Evolutionary conservation across 192 early-diverging fungal species (phyloP), one percentile per base, ranked within the genome.

Genomic region (Entophlyctis luteolus): DNA sequence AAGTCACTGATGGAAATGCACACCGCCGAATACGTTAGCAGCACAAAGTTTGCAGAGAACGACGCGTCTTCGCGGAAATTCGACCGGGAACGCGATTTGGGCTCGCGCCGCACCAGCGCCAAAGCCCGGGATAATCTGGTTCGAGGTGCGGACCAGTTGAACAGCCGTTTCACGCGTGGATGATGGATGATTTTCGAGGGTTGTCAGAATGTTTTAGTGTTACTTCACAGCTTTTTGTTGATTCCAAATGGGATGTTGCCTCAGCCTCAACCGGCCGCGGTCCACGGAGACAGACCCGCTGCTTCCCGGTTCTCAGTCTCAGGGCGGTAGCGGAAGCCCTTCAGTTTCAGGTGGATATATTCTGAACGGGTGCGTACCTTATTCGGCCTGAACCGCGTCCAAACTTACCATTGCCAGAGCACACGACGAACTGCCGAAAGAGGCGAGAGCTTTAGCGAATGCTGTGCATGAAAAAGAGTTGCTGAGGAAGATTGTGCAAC

Each of bases 401-500:
- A 52, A 23, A 52, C 49, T 25, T 8, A 52, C 49, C 49, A 12
- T 52, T 23, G 6, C 6, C 8, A 8, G 6, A 52, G 22, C 25
- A 23, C 10, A 52, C 23, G 6, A 8, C 6, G 6, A 20, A 6
- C 8, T 52, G 6, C 6, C 49, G 25, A 52, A 6, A 12, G 14
- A 52, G 8, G 22, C 23, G 6, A 52, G 6, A 52, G 14, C 8
- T 8, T 20, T 34, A 4, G 37, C 57, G n/a, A 34, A 59, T 31
- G 37, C 57, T 4, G 45, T 65, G 47, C 39, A 67, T 22, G 72
- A 72, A 32, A 70, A 78, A 39, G 77, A 78, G 42, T 59, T 36
- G 33, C 56, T 78, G 25, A 74, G 74, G 48, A 20, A 69, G 32
- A 78, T 78, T 28, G 77, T 78, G 12, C 70, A 78, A 56, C 29